phyloP scores from a whole-genome alignment of 2,329 filamentous ascomycete genomes.

The Scorias spongiosa region DNA sequence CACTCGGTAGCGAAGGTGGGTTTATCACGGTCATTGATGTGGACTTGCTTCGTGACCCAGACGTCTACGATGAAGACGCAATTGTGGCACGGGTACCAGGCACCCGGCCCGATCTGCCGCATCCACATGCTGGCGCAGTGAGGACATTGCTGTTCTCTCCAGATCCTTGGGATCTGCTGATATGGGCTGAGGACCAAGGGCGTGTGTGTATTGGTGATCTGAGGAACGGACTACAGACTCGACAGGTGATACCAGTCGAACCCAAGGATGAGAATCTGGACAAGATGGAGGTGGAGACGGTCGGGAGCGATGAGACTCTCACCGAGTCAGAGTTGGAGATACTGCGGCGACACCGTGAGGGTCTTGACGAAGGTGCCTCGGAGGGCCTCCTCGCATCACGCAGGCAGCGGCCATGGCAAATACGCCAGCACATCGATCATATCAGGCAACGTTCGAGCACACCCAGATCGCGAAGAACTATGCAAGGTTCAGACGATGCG shows the following conservation, averaged over 20 bases:
- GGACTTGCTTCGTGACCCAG: conserved; percentile 21
- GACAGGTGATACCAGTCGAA: conserved; percentile 54
- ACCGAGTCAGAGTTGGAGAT: conserved; percentile 7
- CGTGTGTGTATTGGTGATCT: conserved; percentile 60
- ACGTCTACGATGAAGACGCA: conserved; percentile 38
- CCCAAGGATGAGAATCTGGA: conserved; percentile 40
- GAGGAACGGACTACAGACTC: conserved; percentile 48
- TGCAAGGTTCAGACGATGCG: too few relatives aligned
- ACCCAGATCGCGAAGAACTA: too few relatives aligned
- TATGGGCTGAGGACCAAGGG: conserved; percentile 84
- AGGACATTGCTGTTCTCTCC: conserved; percentile 87
- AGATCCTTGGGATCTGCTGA: conserved; percentile 73
- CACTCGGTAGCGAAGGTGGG: conserved; percentile 67
- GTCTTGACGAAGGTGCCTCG: conserved; percentile 16
- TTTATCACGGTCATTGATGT: conserved; percentile 62
- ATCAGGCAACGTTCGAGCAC: too few relatives aligned
- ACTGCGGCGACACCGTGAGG: conserved; percentile 19
- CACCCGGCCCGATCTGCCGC: conserved; percentile 49
- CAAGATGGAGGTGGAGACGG: conserved; percentile 17
- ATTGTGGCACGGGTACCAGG: conserved; percentile 65
- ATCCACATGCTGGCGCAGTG: conserved; percentile 50
- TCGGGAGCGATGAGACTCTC: neutral
- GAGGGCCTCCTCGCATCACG: conserved; percentile 26
- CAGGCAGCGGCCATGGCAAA: too few relatives aligned
- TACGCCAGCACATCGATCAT: too few relatives aligned